Evolutionary conservation across 2,329 filamentous ascomycete genomes (phyloP).

Genomic region (Aspergillus arachidicola): DNA sequence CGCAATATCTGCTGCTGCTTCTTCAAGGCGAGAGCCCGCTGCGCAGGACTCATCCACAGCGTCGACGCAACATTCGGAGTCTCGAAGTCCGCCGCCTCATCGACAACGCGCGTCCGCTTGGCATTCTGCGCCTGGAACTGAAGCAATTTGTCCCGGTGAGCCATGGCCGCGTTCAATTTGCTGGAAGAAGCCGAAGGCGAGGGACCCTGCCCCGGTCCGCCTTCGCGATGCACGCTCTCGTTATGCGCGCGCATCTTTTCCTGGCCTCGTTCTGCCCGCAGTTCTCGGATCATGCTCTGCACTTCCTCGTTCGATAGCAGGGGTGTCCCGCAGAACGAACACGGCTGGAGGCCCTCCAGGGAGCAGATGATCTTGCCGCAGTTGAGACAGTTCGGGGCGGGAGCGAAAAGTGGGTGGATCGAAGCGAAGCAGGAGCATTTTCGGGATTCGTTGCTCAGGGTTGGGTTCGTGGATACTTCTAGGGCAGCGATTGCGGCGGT

Average conservation of each 20-base stretch:
- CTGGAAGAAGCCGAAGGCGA: constrained; percentile 38
- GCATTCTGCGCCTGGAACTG: constrained; percentile 85
- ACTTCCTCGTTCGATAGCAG: constrained; percentile 74
- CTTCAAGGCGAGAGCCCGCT: constrained; percentile 80
- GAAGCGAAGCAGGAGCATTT: constrained; percentile 85
- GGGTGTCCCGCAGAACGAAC: constrained; percentile 81
- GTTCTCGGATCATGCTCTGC: constrained; percentile 79
- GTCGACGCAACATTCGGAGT: constrained; percentile 63
- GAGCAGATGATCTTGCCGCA: constrained; percentile 96
- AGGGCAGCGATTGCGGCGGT: constrained; percentile 82
- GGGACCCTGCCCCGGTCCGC: constrained; percentile 31
- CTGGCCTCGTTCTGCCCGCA: constrained; percentile 81
- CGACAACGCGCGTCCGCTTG: constrained; percentile 77
- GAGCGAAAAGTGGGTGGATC: constrained; percentile 83
- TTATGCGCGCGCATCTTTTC: constrained; percentile 86
- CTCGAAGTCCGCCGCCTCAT: constrained; percentile 79
- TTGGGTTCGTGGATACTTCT: constrained; percentile 89
- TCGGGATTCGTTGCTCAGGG: constrained; percentile 62
- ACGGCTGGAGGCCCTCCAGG: constrained; percentile 90
- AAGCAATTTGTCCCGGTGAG: constrained; percentile 79
- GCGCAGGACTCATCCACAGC: constrained; percentile 83
- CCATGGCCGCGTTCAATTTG: constrained; percentile 69
- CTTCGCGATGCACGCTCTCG: constrained; percentile 44
- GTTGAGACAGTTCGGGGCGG: constrained; percentile 86
- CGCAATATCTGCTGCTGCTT: constrained; percentile 80